A percentile compares a stretch with the other conserved stretches of the same genome.
Evolutionary conservation across 305 asterid species (phyloP).

Genomic region (Fraxinus greggii): DNA sequence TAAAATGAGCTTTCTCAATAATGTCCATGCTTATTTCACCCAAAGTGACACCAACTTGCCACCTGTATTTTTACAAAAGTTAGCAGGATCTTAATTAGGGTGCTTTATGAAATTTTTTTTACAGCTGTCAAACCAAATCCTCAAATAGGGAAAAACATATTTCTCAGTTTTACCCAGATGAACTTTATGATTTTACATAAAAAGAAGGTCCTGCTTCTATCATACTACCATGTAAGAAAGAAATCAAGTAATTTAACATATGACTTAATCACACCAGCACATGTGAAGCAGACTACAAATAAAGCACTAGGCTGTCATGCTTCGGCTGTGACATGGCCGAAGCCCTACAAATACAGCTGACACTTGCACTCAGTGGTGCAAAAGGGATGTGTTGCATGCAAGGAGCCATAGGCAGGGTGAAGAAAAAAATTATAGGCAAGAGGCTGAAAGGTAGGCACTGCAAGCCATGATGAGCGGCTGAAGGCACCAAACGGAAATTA

Average conservation of each 20-base stretch:
- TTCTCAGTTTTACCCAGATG: neutral
- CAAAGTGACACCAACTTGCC: neutral
- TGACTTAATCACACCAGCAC: neutral
- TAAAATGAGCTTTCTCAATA: neutral
- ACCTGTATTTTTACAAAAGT: neutral
- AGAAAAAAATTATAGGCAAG: neutral
- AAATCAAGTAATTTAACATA: conserved; percentile 6
- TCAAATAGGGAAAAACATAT: neutral
- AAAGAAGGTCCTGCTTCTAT: neutral
- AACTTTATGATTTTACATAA: neutral
- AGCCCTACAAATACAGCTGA: neutral
- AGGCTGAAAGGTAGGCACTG: neutral
- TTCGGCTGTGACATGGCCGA: neutral
- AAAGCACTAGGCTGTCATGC: neutral
- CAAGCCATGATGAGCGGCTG: neutral
- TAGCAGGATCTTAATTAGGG: neutral
- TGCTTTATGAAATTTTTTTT: neutral
- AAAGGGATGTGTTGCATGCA: neutral
- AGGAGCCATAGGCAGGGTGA: neutral
- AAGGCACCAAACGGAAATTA: neutral
- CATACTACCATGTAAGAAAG: conserved; percentile 1
- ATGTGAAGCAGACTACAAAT: neutral
- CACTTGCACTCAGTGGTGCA: neutral
- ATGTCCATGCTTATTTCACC: neutral
- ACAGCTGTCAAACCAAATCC: neutral